A percentile compares a stretch with the other conserved stretches of the same genome.
These are phyloP conservation scores for Aquilaria agallochum DNA, from an alignment of 441 rosid species.

Conservation along the genomic window DNA sequence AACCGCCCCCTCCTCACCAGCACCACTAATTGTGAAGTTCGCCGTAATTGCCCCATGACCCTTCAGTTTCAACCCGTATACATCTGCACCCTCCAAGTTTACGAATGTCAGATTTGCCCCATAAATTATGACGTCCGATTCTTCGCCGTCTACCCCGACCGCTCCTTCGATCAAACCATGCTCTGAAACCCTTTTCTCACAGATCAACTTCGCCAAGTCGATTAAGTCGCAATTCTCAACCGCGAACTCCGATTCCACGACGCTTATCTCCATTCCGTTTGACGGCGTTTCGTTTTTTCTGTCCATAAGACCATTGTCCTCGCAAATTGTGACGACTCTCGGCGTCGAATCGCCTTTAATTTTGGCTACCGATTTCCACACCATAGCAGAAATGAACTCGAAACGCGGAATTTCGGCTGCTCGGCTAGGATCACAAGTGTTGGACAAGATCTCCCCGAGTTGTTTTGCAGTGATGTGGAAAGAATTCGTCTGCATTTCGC, in stretches of 20 bases:
- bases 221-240: conserved; percentile 22
- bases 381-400: conserved; percentile 36
- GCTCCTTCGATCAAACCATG: conserved; percentile 24
- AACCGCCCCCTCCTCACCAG: conserved; percentile 56
- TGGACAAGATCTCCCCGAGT: conserved; percentile 21
- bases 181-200: conserved; percentile 16
- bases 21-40: conserved; percentile 44
- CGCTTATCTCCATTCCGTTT: conserved; percentile 32
- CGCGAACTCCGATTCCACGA: conserved; percentile 31
- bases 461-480: conserved; percentile 30
- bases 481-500: conserved; percentile 31
- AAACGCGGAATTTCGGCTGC: conserved; percentile 13
- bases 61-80: conserved; percentile 41
- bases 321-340: conserved; percentile 33
- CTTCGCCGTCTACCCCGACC: conserved; percentile 17
- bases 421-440: not conserved
- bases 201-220: conserved; percentile 37
- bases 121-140: conserved; percentile 34
- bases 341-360: conserved; percentile 30
- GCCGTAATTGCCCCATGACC: conserved; percentile 40
- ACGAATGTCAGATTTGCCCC: conserved; percentile 71
- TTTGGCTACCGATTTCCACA: conserved; percentile 51
- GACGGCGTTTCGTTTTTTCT: conserved; percentile 13
- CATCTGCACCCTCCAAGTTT: conserved; percentile 36
- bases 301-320: not conserved